phyloP scores from a whole-genome alignment of 768 basidiomycete species.

The Suillus alpinus region DNA sequence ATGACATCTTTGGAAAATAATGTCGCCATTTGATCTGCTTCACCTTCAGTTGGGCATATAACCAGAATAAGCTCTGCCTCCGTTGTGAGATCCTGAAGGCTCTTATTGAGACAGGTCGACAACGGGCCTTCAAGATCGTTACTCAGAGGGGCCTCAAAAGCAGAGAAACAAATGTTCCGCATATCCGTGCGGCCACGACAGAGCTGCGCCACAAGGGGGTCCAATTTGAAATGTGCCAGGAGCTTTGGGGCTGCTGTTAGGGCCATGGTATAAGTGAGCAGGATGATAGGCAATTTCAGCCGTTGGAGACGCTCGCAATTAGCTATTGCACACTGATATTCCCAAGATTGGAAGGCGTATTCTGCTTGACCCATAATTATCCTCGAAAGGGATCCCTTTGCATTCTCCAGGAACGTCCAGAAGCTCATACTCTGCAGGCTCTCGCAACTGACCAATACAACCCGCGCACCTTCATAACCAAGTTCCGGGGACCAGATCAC shows the following conservation, averaged over 20 bases:
- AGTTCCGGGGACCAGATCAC: background rate
- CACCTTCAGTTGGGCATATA: background rate
- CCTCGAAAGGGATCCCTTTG: background rate
- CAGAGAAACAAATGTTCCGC: background rate
- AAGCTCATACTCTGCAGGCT: background rate
- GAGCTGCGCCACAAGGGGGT: background rate
- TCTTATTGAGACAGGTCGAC: background rate
- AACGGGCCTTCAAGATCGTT: background rate
- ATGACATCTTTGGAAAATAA: background rate
- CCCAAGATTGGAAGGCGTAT: background rate
- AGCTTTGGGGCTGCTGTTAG: background rate
- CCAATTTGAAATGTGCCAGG: background rate
- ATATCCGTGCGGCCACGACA: background rate
- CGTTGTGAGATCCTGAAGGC: background rate
- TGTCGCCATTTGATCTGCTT: background rate
- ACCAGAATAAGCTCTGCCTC: background rate
- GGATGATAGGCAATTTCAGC: background rate
- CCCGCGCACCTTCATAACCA: background rate
- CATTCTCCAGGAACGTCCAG: background rate
- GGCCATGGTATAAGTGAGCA: background rate
- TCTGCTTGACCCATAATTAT: background rate
- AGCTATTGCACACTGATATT: background rate
- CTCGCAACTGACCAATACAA: background rate
- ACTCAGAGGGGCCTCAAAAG: background rate
- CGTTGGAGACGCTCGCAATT: background rate